Evolutionary conservation across 352 stramenopile genomes (phyloP), one percentile per base, ranked within the genome.

Genomic region (Albugo candida): DNA sequence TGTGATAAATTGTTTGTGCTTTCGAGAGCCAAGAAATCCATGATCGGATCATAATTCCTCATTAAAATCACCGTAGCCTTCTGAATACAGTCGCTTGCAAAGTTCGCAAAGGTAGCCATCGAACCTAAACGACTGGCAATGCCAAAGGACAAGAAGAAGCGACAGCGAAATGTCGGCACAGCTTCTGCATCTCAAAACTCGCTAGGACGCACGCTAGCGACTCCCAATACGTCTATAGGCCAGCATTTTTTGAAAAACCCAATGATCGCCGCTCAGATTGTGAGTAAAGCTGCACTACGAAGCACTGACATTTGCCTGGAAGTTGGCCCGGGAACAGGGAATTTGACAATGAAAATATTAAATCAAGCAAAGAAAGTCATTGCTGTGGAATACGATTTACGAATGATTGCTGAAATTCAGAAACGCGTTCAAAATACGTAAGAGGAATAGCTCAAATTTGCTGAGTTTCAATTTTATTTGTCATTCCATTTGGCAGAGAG

Each of bases 241-340:
- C 95, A 99, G 81, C 93, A 99, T 68, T 99, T 99, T 56, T 77
- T 99, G 39, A 99, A 99, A 61, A 98, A 98, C 67, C 89, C 92
- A 38, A 95, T 93, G 56, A 96, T 98, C 45, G 92, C 97, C 41
- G 83, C 73, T 36, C 74, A 85, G 50, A 99, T 99, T 52, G 92
- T 99, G 46, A 77, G 92, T 51, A 97, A 98, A 55, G 83, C 95
- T 10, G 88, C 70, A 12, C 89, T 99, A 45, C 92, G 94, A 56
- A 65, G 82, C 56, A 97, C 92, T 11, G 94, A 98, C 64, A 84
- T 94, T 16, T 94, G 96, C 51, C 79, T 99, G 36, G 94, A 98
- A 65, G 91, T 99, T 55, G 88, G 92, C 34, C 93, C 93, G 0
- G 93, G 94, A 61, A 99, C 95, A 1, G 96, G 96, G 63, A 99